Evolutionary conservation across 1,139 yeast species (phyloP).

Genomic region (Torulaspora pretoriensis): DNA sequence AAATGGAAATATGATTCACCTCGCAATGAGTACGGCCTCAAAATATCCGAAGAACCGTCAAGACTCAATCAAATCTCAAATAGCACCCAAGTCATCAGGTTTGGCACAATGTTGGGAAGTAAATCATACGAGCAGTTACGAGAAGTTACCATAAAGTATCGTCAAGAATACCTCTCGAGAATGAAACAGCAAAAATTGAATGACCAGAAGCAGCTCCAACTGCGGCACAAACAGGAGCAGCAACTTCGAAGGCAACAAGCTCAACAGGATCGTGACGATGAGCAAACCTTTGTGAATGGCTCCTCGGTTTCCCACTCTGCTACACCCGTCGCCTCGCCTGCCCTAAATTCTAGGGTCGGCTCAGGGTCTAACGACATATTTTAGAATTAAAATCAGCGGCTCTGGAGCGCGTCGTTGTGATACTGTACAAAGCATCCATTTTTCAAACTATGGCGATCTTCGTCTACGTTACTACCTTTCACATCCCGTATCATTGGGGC

Average conservation of each 20-base stretch:
- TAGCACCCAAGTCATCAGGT: conserved; percentile 83
- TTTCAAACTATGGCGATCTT: not conserved
- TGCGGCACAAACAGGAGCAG: conserved; percentile 28
- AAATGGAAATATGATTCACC: conserved; percentile 78
- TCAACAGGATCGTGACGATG: conserved; percentile 23
- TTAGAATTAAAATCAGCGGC: not conserved
- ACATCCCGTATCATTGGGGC: not conserved
- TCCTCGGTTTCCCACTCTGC: conserved; percentile 12
- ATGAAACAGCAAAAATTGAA: conserved; percentile 37
- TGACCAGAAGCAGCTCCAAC: conserved; percentile 35
- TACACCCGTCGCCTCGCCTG: conserved; percentile 10
- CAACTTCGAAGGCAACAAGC: conserved; percentile 22
- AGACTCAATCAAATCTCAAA: conserved; percentile 75
- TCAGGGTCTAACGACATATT: conserved; percentile 7
- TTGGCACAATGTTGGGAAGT: conserved; percentile 85
- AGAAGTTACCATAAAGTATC: conserved; percentile 46
- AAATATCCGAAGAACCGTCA: conserved; percentile 60
- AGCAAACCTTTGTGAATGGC: conserved; percentile 10
- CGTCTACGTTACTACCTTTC: not conserved
- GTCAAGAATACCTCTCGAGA: conserved; percentile 47
- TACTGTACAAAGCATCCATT: conserved; percentile 6
- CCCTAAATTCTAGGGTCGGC: conserved; percentile 9
- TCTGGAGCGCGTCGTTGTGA: not conserved
- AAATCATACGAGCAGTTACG: conserved; percentile 73
- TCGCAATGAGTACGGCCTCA: conserved; percentile 47